Evolutionary conservation across 1,284 basidiomycete species (phyloP), one percentile per base, ranked within the genome.

Genomic region (Thecaphora thlaspeos): DNA sequence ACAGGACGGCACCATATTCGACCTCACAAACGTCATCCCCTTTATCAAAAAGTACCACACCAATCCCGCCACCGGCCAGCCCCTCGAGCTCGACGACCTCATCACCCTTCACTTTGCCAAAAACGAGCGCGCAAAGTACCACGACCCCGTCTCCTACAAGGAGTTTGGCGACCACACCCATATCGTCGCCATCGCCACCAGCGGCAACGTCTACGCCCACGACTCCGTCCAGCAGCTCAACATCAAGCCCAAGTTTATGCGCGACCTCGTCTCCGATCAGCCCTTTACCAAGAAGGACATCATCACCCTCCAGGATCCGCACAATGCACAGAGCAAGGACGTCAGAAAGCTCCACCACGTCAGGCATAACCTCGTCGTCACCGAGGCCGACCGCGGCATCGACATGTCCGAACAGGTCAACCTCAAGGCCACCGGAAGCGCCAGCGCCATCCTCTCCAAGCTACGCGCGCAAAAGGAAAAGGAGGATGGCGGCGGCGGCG

Each of bases 31-130:
- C 76, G 91, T 95, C 68, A 87, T 94, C 36, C 91, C 92, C 30
- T 95, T 90, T 85, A 82, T 96, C 42, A 90, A 80, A 46, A 81
- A 81, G 68, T 82, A 79, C 66, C 78, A 79, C 40, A 75, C 78
- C n/a, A 94, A 91, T 88, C 95, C 95, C 0, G 86, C 92, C 22
- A 91, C 92, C 0, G 89, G 92, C 58, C 86, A 88, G 55, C 84
- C 88, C 5, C 82, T 96, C 24, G 80, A 83, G 0, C 87, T 90
- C 0, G 83, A 85, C 3, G 87, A 93, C 57, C 84, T 99, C 42
- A 87, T 96, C 62, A 86, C 87, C 49, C 84, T 99, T 44, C 86
- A 95, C 77, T 97, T 97, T 73, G 86, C 86, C 44, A 80, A 81
- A 61, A 79, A 71, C 41, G 56, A 68, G 18, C 41, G 51, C 1